Evolutionary conservation across 768 basidiomycete genomes (phyloP), one percentile per base, ranked within the genome.

Genomic region (Hydnum rufescens): DNA sequence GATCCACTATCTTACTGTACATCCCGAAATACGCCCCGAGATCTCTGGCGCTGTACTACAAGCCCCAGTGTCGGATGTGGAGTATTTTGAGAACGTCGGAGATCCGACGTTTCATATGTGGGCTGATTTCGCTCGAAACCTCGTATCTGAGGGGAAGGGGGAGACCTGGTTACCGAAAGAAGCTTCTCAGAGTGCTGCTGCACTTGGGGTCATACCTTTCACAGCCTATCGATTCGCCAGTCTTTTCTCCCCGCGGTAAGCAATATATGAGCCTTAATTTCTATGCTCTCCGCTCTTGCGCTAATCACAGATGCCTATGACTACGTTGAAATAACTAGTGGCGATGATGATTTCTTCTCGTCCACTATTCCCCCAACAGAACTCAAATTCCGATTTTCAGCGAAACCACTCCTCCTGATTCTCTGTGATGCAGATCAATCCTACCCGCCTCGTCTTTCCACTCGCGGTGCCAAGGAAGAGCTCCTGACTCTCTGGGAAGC

Each of bases 291-390:
- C n/a, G n/a, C n/a, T n/a, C n/a, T n/a, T n/a, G n/a, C n/a, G n/a
- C n/a, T n/a, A n/a, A n/a, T n/a, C n/a, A n/a, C n/a, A n/a, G n/a
- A n/a, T n/a, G n/a, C n/a, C n/a, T n/a, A n/a, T n/a, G n/a, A n/a
- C n/a, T n/a, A n/a, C n/a, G n/a, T n/a, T n/a, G n/a, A n/a, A n/a
- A n/a, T n/a, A n/a, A n/a, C 1, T 26, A 52, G 51, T 18, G 51
- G 51, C 8, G 51, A 52, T 31, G 51, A 52, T 28, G 51, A 52
- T 50, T 52, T 23, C 47, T 52, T 52, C 42, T 23, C 44, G 18
- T 6, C 6, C 6, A 18, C n/a, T 6, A 13, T 52, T n/a, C 5
- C 47, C 6, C 13, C 6, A 6, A 18, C 50, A 13, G n/a, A n/a
- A 13, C 1, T 51, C 5, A 8, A 23, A 6, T 52, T 52, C 30